A percentile compares a stretch with the other conserved stretches of the same genome.
phyloP scores from a whole-genome alignment of 345 rosid species.

The Excoecaria agallocha region DNA sequence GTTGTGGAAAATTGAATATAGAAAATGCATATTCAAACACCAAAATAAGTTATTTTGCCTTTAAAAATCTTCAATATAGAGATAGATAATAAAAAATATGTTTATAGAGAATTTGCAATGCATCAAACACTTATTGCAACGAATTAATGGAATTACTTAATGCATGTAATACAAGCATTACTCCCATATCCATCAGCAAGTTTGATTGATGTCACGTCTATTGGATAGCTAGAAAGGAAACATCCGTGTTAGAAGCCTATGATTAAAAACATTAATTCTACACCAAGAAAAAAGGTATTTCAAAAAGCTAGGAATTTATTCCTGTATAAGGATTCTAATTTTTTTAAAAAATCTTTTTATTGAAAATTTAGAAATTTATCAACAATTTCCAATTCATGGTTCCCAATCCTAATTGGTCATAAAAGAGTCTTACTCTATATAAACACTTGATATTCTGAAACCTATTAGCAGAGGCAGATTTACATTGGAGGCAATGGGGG shows the following conservation, averaged over 20 bases:
- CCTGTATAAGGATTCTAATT: neutral
- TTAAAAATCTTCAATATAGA: neutral
- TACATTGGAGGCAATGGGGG: too few species aligned
- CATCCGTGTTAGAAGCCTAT: neutral
- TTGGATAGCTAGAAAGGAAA: neutral
- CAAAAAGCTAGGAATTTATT: neutral
- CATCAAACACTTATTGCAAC: neutral
- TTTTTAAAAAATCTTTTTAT: neutral
- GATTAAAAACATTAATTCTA: neutral
- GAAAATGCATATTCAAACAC: neutral
- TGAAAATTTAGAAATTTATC: neutral
- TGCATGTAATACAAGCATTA: neutral
- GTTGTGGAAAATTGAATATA: neutral
- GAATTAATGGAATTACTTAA: neutral
- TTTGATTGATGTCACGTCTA: neutral
- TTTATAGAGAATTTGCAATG: neutral
- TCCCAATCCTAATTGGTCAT: neutral
- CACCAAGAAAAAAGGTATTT: neutral
- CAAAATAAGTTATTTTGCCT: neutral
- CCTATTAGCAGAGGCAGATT: too few species aligned
- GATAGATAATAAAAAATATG: neutral
- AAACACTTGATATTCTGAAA: too few species aligned
- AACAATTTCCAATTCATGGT: too few species aligned
- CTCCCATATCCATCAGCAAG: neutral
- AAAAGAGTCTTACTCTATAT: neutral